Percentiles rank a stretch among this genome's conserved stretches.
Evolutionary conservation across 495 filamentous ascomycete species (phyloP).

Genomic region (Gamarada debralockiae): DNA sequence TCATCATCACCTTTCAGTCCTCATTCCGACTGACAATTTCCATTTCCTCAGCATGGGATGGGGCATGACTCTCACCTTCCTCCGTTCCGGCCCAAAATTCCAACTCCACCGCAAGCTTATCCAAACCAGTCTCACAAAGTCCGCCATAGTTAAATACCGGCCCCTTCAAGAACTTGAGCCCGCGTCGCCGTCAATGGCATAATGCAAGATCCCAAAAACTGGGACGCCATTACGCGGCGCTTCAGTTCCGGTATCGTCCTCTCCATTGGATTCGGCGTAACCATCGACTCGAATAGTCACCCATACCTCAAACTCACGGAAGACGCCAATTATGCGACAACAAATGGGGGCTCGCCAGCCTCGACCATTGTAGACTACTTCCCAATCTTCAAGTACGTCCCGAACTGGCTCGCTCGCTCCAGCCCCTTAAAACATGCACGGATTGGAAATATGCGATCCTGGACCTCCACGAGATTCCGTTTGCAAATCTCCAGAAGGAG

Average conservation of each 20-base stretch:
- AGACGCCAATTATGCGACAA: conserved; percentile 38
- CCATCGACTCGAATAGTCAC: conserved; percentile 35
- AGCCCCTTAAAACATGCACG: too few relatives aligned
- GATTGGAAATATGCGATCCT: too few relatives aligned
- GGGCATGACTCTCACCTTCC: conserved; percentile 20
- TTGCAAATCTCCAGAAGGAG: too few relatives aligned
- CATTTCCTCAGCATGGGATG: too few relatives aligned
- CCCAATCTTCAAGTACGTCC: conserved; percentile 28
- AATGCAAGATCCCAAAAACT: conserved; percentile 7
- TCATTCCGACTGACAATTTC: not conserved
- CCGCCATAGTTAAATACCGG: conserved; percentile 6
- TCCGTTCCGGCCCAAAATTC: conserved; percentile 15
- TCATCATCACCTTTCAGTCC: not conserved
- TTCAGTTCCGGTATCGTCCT: conserved; percentile 27
- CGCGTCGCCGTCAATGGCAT: conserved; percentile 2
- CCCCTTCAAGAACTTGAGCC: conserved; percentile 13
- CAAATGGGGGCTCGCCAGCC: conserved; percentile 39
- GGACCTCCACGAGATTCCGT: too few relatives aligned
- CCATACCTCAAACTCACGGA: conserved; percentile 40
- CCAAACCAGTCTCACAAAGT: conserved; percentile 12
- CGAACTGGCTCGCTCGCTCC: too few relatives aligned
- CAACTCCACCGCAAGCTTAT: conserved; percentile 12
- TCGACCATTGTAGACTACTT: conserved; percentile 42
- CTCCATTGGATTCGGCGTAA: conserved; percentile 42
- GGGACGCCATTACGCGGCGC: conserved; percentile 17